A percentile compares a stretch with the other conserved stretches of the same genome.
Conservation (phyloP, 2,329 filamentous ascomycete genomes). For the Truncatella angustata region DNA sequence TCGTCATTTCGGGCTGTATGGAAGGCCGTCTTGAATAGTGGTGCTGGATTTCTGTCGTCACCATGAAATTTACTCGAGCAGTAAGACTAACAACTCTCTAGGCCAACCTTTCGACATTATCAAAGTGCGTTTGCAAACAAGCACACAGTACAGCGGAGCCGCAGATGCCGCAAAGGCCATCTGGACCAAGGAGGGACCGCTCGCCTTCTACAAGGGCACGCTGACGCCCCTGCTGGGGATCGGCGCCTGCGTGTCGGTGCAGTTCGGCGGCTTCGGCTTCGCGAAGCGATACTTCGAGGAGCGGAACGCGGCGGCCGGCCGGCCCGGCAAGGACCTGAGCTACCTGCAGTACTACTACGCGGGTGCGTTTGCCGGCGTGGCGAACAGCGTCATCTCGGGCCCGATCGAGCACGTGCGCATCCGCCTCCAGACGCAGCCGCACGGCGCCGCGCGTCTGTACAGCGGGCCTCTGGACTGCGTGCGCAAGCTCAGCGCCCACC, state of each 20-base stretch:
- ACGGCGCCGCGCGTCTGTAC: slow-evolving; percentile 78
- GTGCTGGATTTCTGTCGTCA: too few relatives aligned
- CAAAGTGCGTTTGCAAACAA: slow-evolving; percentile 95
- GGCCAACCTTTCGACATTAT: slow-evolving; percentile 84
- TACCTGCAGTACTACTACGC: slow-evolving; percentile 88
- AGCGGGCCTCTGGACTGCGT: slow-evolving; percentile 86
- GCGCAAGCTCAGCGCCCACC: slow-evolving; percentile 69
- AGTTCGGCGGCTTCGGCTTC: slow-evolving; percentile 96
- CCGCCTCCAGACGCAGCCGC: slow-evolving; percentile 91
- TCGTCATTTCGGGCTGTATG: too few relatives aligned
- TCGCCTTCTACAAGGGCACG: slow-evolving; percentile 95
- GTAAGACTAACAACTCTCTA: slow-evolving; percentile 28
- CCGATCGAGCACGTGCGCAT: slow-evolving; percentile 98
- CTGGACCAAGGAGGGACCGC: slow-evolving; percentile 80
- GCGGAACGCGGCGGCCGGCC: slow-evolving; percentile 62
- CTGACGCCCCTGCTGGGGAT: slow-evolving; percentile 93
- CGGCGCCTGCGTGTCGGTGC: slow-evolving; percentile 95
- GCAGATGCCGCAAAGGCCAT: slow-evolving; percentile 79
- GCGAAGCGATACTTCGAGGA: slow-evolving; percentile 83
- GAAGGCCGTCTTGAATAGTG: too few relatives aligned
- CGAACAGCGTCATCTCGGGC: slow-evolving; percentile 83
- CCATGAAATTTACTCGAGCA: too few relatives aligned
- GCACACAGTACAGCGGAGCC: slow-evolving; percentile 75
- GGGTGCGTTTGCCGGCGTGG: slow-evolving; percentile 87
- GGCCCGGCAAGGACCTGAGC: slow-evolving; percentile 55